Conservation (phyloP, 768 basidiomycete species). For the Mycena sanguinolenta region DNA sequence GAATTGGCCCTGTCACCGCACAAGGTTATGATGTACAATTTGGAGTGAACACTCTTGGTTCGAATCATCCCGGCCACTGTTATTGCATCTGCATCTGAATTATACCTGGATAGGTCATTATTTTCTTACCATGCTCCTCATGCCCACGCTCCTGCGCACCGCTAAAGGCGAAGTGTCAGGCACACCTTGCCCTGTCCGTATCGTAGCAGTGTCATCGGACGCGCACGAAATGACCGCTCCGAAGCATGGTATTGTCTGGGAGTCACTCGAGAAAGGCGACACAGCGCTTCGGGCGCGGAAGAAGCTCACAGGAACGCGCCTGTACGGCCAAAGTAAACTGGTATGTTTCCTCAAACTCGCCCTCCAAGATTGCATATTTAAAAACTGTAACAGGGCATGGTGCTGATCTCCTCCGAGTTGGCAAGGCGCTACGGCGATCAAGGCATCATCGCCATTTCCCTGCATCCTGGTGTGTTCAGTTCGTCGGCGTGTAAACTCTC, state of each 20-base stretch:
- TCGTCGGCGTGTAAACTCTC: background rate
- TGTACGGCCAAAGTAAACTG: slow-evolving; percentile 56
- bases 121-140: slow-evolving; percentile 47
- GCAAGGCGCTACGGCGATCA: slow-evolving; percentile 46
- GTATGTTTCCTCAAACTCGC: slow-evolving; percentile 40
- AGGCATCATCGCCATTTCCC: slow-evolving; percentile 46
- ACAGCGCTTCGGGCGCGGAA: slow-evolving; percentile 37
- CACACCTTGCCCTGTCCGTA: slow-evolving; percentile 44
- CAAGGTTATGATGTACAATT: slow-evolving; percentile 53
- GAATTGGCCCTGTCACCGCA: slow-evolving; percentile 43
- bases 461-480: slow-evolving; percentile 47
- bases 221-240: slow-evolving; percentile 41
- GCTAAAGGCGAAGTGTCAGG: slow-evolving; percentile 43
- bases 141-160: slow-evolving; percentile 47
- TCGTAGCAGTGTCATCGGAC: slow-evolving; percentile 42
- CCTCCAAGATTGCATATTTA: background rate
- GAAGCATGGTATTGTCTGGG: slow-evolving; percentile 46
- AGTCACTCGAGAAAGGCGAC: slow-evolving; percentile 47
- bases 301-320: slow-evolving; percentile 28
- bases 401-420: slow-evolving; percentile 46
- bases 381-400: slow-evolving; percentile 40
- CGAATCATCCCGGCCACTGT: background rate
- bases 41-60: slow-evolving; percentile 49
- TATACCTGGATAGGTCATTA: slow-evolving; percentile 44
- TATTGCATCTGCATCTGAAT: slow-evolving; percentile 3